Base-by-base conservation (phyloP, 805 yeast genomes). In the Kregervanrija delftensis region DNA sequence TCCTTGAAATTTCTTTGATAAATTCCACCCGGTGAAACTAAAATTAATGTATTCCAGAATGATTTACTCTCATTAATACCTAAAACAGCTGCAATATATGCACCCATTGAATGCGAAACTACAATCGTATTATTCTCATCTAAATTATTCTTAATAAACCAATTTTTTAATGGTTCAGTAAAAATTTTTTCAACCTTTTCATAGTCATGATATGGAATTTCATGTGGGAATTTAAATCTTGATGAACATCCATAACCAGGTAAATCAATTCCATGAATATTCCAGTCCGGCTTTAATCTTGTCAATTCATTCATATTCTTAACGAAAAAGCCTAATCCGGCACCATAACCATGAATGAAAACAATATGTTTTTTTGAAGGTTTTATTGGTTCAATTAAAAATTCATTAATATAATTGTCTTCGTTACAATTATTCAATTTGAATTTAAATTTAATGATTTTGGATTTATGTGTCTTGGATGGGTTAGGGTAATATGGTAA, bases 101-200 rank as follows among this genome's bases (percentile, higher is more conserved):
- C 96, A 4, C 99, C 99, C 76, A 93, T 72, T 0, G 96, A 89
- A 64, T 91, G 99, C 1, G 96, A 95, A 62, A 81, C 76, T 37
- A 78, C 73, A 42, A 82, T 65, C 47, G 78, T 79, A 45, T 73
- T 71, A 16, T 69, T 66, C 9, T 62, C 57, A 28, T 56, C 42
- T 17, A 64, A 42, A 6, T 58, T 48, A 41, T 83, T 64, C 38
- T 65, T 60, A 2, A 49, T 45, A 43, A 85, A 67, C 95, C 96
- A 87, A 16, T 65, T 66, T 40, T 74, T 74, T 37, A 84, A 67
- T 0, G 91, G 74, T 40, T 81, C 79, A 42, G 77, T 76, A 56
- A 83, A 84, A 74, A 81, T 80, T 14, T 63, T 57, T 54, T 83
- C 89, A 10, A 83, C 78, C 40, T 68, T 67, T 4, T 63, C 53